phyloP scores from a whole-genome alignment of 192 early-diverging fungal genomes.

The Linnemannia elongata region DNA sequence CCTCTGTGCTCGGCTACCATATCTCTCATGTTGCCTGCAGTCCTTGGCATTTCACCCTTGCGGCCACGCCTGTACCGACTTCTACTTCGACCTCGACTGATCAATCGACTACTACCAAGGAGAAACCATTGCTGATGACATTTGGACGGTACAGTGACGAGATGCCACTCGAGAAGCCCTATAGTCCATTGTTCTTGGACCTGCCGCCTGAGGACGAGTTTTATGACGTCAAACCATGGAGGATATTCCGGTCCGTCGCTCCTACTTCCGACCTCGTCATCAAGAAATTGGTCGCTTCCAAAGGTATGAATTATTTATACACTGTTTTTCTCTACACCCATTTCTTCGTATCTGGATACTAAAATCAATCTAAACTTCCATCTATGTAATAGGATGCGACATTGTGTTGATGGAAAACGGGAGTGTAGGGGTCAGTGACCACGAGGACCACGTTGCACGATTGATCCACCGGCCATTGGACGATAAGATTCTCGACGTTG shows the following conservation, averaged over 20 bases:
- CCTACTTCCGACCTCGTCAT: conserved; percentile 40
- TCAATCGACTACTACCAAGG: background rate
- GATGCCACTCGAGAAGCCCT: conserved; percentile 41
- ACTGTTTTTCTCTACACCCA: background rate
- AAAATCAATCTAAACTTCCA: background rate
- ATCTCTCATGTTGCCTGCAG: conserved; percentile 54
- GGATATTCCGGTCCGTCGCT: conserved; percentile 35
- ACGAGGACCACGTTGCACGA: conserved; percentile 55
- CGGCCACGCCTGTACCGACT: conserved; percentile 17
- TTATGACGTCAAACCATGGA: conserved; percentile 52
- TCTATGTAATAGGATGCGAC: conserved; percentile 29
- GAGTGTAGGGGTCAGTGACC: conserved; percentile 50
- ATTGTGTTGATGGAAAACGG: conserved; percentile 55
- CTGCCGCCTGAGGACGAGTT: conserved; percentile 52
- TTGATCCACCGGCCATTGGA: conserved; percentile 52
- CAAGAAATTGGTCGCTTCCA: conserved; percentile 45
- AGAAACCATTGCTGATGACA: conserved; percentile 49
- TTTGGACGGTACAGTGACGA: conserved; percentile 42
- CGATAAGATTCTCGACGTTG: conserved; percentile 33
- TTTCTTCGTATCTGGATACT: background rate
- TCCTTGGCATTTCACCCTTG: conserved; percentile 53
- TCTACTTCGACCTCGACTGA: background rate
- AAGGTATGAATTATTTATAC: conserved; percentile 9
- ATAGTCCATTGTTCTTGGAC: conserved; percentile 43
- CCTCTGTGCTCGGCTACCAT: conserved; percentile 51